Conservation (phyloP, 164 flowering plant species). For the Sextonia rubra region DNA sequence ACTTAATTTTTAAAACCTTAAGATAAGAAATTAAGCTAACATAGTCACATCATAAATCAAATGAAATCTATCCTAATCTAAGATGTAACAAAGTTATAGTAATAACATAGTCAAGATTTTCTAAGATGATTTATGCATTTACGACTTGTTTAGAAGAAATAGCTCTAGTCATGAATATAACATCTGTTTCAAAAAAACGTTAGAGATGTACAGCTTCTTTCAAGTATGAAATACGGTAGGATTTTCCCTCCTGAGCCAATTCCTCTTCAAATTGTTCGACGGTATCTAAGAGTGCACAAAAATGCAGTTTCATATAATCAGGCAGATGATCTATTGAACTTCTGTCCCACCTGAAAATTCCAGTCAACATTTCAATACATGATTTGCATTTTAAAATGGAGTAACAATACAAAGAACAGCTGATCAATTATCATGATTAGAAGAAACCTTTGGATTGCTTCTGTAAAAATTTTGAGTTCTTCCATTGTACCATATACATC, state of each 20-base stretch:
- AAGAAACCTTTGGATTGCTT: not conserved
- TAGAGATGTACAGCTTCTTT: conserved; percentile 32
- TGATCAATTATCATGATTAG: no score
- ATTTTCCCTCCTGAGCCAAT: conserved; percentile 23
- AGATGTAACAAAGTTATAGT: no score
- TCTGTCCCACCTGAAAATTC: conserved; percentile 36
- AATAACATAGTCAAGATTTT: no score
- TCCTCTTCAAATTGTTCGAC: conserved; percentile 27
- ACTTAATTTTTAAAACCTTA: no score
- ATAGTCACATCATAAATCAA: no score
- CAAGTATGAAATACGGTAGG: conserved; percentile 17
- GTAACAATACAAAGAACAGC: not conserved
- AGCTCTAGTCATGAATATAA: no score
- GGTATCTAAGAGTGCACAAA: conserved; percentile 22
- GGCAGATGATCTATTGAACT: conserved; percentile 27
- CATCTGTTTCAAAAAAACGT: no score
- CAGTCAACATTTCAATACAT: not conserved
- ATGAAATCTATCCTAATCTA: no score
- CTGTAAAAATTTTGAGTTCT: conserved; percentile 9
- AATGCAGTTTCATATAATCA: conserved; percentile 33
- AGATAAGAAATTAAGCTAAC: no score
- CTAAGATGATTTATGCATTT: no score
- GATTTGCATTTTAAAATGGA: not conserved
- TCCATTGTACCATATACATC: conserved; percentile 11
- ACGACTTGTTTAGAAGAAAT: no score